Conservation (phyloP, 345 rosid genomes). For the Linum lewisii region DNA sequence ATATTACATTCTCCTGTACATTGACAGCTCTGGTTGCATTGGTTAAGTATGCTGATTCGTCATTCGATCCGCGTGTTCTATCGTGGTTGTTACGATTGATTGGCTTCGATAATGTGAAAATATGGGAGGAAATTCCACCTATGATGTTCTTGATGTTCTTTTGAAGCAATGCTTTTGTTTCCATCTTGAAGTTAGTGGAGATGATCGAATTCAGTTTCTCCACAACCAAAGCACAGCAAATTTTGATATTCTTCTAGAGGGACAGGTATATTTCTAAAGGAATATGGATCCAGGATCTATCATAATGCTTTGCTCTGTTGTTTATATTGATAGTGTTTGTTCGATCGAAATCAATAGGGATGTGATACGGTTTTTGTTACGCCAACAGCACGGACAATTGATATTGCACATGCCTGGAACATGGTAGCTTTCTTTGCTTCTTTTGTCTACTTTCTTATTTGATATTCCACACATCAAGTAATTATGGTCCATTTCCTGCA, state of each 20-base stretch:
- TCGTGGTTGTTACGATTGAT: no score
- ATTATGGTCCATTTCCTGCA: constrained; percentile 22
- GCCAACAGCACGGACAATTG: constrained; percentile 83
- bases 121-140: neutral
- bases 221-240: constrained; percentile 91
- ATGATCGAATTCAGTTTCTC: constrained; percentile 78
- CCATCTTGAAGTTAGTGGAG: constrained; percentile 64
- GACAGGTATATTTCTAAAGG: constrained; percentile 38
- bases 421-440: constrained; percentile 42
- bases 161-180: constrained; percentile 18
- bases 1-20: no score
- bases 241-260: constrained; percentile 70
- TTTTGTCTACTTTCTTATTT: neutral
- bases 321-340: constrained; percentile 24
- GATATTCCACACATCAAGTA: constrained; percentile 8
- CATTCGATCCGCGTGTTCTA: no score
- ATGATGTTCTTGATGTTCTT: constrained; percentile 7
- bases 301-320: constrained; percentile 5
- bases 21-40: neutral
- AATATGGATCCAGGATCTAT: neutral
- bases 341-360: constrained; percentile 46
- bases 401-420: constrained; percentile 78
- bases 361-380: constrained; percentile 86
- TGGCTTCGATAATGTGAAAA: no score
- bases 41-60: no score